Base-by-base conservation (phyloP, 2,329 filamentous ascomycete species). In the Meredithiella fracta region DNA sequence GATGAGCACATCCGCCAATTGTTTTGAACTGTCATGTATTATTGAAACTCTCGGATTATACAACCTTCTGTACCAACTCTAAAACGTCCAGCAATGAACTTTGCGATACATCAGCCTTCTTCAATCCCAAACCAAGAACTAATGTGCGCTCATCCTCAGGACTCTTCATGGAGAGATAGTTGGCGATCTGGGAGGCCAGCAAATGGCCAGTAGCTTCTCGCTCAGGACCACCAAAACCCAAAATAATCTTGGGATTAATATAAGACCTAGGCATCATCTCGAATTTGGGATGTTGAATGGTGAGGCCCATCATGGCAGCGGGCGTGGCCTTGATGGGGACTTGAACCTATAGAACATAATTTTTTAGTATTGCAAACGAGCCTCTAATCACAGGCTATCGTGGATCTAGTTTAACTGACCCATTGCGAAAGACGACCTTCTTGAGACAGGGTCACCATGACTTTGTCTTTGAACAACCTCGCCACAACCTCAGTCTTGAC, bases 361-460 rank as follows among this genome's bases (percentile, higher is more conserved):
- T 3, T n/a, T 17, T 44, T 44, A 22, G 15, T 5, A n/a, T n/a
- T 8, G 8, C 2, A 22, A 8, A n/a, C 20, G 11, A n/a, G 3
- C 11, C 5, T 38, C 37, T 11, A 44, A 44, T 44, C 8, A 17
- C n/a, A 44, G 8, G 17, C n/a, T n/a, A n/a, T n/a, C n/a, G n/a
- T n/a, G 20, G 8, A 44, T 20, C 7, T 22, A 44, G 8, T 17
- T 4, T n/a, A 2, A 66, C 71, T 55, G 73, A 96, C 89, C 92
- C 92, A 98, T 74, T 97, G 92, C 20, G 86, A 85, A 50, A 97
- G 71, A 58, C 83, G 79, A 5, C 90, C 91, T 59, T 83, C 79
- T 70, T 97, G 92, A 0, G 86, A 86, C 59, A 97, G 77, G 1
- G 89, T 96, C 60, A 98, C 73, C 63, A 98, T 71, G 63, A 98